Evolutionary conservation across 768 basidiomycete species (phyloP).

Genomic region (Lentinula edodes): DNA sequence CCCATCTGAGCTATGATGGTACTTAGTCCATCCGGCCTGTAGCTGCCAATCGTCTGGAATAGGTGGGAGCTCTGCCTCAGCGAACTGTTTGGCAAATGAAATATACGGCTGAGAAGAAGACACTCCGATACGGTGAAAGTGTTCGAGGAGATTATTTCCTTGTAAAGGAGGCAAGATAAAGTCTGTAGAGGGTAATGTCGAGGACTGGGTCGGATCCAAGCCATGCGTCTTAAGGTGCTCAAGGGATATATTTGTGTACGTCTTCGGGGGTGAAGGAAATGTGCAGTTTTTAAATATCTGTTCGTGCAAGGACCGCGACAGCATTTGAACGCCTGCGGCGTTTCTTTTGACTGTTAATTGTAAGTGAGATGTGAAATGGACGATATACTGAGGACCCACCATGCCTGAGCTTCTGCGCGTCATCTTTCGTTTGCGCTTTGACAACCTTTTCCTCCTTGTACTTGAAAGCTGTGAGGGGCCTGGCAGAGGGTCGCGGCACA

Average conservation of each 20-base stretch:
- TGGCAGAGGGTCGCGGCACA: background rate
- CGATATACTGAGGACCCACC: conserved; percentile 3
- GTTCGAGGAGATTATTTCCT: conserved; percentile 77
- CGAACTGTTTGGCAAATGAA: conserved; percentile 55
- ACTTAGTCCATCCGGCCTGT: conserved; percentile 87
- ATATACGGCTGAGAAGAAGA: conserved; percentile 75
- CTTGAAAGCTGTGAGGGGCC: conserved; percentile 1
- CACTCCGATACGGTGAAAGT: conserved; percentile 79
- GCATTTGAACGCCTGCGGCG: conserved; percentile 88
- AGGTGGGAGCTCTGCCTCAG: conserved; percentile 49
- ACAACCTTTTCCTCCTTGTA: conserved; percentile 7
- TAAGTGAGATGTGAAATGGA: background rate
- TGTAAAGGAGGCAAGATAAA: conserved; percentile 85
- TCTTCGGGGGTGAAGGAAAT: conserved; percentile 53
- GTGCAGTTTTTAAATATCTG: conserved; percentile 76
- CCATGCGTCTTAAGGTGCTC: conserved; percentile 80
- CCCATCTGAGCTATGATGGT: conserved; percentile 66
- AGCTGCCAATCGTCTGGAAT: conserved; percentile 42
- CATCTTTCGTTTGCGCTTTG: background rate
- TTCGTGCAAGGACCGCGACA: conserved; percentile 71
- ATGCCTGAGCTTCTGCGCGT: conserved; percentile 1
- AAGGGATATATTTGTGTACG: conserved; percentile 69
- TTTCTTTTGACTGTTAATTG: conserved; percentile 61
- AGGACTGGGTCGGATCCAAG: conserved; percentile 74
- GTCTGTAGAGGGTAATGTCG: conserved; percentile 69